Evolutionary conservation across 2,329 filamentous ascomycete species (phyloP).

Genomic region (Neofusicoccum cordaticola): DNA sequence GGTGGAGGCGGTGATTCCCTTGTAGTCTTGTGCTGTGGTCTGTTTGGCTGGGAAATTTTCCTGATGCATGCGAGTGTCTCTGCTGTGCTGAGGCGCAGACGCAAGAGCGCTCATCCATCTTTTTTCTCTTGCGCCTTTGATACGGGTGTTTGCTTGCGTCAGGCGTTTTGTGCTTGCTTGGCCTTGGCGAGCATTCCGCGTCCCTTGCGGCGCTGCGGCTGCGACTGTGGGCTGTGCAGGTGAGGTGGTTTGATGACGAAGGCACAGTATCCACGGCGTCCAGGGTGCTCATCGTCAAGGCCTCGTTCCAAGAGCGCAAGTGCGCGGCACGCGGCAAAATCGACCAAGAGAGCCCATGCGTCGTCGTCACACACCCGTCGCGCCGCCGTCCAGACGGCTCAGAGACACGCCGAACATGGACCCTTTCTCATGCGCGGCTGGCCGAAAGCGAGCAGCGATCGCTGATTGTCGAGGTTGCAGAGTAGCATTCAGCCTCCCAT

Average conservation of each 20-base stretch:
- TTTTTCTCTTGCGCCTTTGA: no score
- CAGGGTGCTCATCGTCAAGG: neutral
- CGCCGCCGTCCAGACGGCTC: no score
- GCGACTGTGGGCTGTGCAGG: neutral
- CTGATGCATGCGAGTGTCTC: neutral
- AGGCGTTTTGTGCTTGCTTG: neutral
- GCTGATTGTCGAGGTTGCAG: neutral
- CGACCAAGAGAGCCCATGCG: neutral
- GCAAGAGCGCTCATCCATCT: no score
- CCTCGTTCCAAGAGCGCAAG: neutral
- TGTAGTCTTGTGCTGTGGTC: neutral
- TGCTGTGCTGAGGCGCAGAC: no score
- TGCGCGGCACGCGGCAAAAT: neutral
- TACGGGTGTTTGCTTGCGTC: neutral
- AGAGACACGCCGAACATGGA: neutral
- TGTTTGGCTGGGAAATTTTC: neutral
- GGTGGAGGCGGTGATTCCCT: neutral
- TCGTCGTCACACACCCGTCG: neutral
- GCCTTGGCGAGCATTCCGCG: neutral
- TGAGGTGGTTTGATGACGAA: conserved; percentile 2
- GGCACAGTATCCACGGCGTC: neutral
- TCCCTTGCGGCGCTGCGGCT: neutral
- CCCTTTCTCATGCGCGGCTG: neutral
- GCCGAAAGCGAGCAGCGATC: neutral
- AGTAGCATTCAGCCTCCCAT: neutral